Evolutionary conservation across 2,329 filamentous ascomycete genomes (phyloP), one percentile per base, ranked within the genome.

Genomic region (Microdochium nivale): DNA sequence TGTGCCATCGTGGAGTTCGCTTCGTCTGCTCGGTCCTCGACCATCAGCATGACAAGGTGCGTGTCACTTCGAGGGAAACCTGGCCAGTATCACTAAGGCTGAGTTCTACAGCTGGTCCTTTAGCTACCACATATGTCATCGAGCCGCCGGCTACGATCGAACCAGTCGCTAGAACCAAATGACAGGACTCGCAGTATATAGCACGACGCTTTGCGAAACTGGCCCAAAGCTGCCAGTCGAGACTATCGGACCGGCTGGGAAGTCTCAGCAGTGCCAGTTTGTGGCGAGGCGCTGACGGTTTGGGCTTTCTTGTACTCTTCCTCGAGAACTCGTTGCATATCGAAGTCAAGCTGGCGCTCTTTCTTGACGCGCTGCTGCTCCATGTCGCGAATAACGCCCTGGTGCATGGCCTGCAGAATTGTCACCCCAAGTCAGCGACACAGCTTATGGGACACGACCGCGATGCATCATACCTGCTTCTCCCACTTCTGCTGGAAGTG

Each of bases 331-430:
- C 78, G 81, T 66, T 99, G 94, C 80, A 95, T 83, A 58, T 97
- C 91, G 63, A 99, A 99, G 66, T 99, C 94, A 49, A 90, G 81
- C 67, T 95, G 88, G 53, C 94, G 85, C 68, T 99, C 94, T 58
- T 82, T 80, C 72, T 96, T 96, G 58, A 96, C 67, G 47, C 88
- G 84, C 67, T 96, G 91, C 65, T 95, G 90, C 65, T 97, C 92
- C 77, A 96, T 87, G 64, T 99, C 94, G 57, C 92, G 88, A 57
- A 97, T 75, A 43, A 99, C 94, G 46, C 94, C 94, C 59, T 87
- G 82, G 65, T 99, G 94, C 94, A 99, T 99, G 52, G 89, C 88
- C 94, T 92, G 56, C 3, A 44, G 25, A 35, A 10, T 40, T 50
- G 51, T 27, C 51, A 19, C 53, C 25, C 53, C 40, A 58, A 24